A percentile compares a stretch with the other conserved stretches of the same genome.
Conservation (phyloP, 371 early-diverging fungal genomes). For the Syncephalastrum racemosum region DNA sequence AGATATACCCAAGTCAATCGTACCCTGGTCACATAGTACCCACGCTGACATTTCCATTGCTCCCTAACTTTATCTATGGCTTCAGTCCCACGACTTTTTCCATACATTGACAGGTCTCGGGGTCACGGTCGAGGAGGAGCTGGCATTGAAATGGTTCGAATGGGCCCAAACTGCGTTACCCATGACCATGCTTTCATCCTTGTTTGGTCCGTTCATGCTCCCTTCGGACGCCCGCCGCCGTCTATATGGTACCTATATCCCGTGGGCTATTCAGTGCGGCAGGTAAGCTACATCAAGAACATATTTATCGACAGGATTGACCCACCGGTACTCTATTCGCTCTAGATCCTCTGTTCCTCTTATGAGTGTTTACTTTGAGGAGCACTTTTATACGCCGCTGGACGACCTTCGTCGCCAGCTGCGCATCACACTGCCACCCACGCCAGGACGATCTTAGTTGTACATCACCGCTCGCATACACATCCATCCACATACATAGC, state of each 20-base stretch:
- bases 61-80: no score
- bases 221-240: constrained; percentile 55
- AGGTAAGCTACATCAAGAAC: constrained; percentile 13
- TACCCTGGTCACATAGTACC: no score
- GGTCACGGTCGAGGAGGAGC: constrained; percentile 87
- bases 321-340: not conserved
- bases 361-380: constrained; percentile 89
- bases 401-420: constrained; percentile 70
- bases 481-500: no score
- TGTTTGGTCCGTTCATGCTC: constrained; percentile 81
- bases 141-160: constrained; percentile 95
- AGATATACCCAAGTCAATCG: no score
- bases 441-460: not conserved
- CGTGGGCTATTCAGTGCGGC: constrained; percentile 94
- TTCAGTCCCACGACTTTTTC: constrained; percentile 80
- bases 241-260: constrained; percentile 73
- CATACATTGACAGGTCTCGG: constrained; percentile 87
- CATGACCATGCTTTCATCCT: constrained; percentile 79
- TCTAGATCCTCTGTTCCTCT: constrained; percentile 61
- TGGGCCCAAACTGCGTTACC: constrained; percentile 89
- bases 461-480: no score
- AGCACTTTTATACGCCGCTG: constrained; percentile 71
- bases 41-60: no score
- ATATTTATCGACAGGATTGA: not conserved
- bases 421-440: constrained; percentile 52